Evolutionary conservation across 805 yeast species (phyloP).

Genomic region (Sugiyamaella marilandica): DNA sequence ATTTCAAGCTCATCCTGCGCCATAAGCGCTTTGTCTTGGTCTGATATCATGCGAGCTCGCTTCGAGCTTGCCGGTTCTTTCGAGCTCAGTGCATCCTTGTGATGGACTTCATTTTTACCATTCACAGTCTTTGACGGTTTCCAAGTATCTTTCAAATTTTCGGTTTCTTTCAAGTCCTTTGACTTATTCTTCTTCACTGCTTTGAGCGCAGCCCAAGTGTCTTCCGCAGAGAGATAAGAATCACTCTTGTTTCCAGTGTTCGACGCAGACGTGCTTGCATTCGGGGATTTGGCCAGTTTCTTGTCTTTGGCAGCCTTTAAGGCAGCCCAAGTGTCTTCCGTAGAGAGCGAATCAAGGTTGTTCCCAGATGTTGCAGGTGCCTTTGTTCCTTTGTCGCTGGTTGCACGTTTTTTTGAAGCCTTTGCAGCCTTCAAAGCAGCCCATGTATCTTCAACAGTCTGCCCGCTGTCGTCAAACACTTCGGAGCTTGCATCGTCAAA

Average conservation of each 20-base stretch:
- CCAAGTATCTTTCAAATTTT: background rate
- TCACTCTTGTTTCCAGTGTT: constrained; percentile 4
- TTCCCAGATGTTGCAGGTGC: background rate
- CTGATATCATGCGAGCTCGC: constrained; percentile 21
- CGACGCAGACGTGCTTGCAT: constrained; percentile 31
- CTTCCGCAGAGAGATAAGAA: constrained; percentile 17
- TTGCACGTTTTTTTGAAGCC: background rate
- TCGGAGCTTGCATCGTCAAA: constrained; percentile 16
- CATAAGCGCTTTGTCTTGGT: constrained; percentile 46
- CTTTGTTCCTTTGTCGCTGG: background rate
- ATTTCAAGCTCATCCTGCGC: constrained; percentile 71
- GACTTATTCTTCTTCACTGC: constrained; percentile 21
- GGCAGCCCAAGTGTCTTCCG: constrained; percentile 41
- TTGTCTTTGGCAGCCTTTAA: constrained; percentile 39
- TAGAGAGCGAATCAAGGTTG: background rate
- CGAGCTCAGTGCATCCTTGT: background rate
- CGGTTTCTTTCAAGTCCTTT: too few relatives aligned
- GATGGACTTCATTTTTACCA: background rate
- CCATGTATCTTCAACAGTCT: constrained; percentile 24
- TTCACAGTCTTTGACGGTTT: background rate
- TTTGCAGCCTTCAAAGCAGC: constrained; percentile 31
- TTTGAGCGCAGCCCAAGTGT: constrained; percentile 25
- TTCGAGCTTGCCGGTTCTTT: constrained; percentile 14
- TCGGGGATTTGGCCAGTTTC: constrained; percentile 17
- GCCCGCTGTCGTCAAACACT: background rate